Conservation (phyloP, 305 asterid species). For the Fraxinus xanthoxyloides region DNA sequence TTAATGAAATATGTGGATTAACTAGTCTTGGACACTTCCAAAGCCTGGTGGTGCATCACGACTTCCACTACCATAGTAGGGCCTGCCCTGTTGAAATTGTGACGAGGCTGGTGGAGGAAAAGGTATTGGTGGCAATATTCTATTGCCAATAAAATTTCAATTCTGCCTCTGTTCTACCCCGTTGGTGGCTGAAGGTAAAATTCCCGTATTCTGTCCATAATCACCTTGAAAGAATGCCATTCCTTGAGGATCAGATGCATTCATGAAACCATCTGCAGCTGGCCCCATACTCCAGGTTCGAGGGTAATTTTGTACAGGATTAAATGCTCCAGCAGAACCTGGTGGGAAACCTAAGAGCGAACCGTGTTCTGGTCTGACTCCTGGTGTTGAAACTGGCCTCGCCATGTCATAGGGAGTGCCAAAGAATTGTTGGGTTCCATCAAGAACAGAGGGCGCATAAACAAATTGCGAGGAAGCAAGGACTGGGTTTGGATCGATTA, state of each 20-base stretch:
- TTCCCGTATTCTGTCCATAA: slow-evolving; percentile 51
- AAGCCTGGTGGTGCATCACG: slow-evolving; percentile 61
- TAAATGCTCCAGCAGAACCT: slow-evolving; percentile 53
- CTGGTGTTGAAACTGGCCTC: slow-evolving; percentile 61
- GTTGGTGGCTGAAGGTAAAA: slow-evolving; percentile 39
- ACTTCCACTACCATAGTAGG: slow-evolving; percentile 48
- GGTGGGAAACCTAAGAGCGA: slow-evolving; percentile 61
- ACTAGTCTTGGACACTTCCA: slow-evolving; percentile 45
- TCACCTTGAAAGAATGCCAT: slow-evolving; percentile 23
- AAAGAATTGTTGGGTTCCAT: slow-evolving; percentile 64
- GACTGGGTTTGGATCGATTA: slow-evolving; percentile 39
- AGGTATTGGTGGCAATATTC: slow-evolving; percentile 51
- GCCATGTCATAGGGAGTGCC: slow-evolving; percentile 55
- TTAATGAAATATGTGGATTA: background rate
- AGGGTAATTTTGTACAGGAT: slow-evolving; percentile 56
- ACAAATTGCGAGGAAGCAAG: slow-evolving; percentile 60
- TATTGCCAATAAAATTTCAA: slow-evolving; percentile 49
- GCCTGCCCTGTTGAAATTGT: slow-evolving; percentile 47
- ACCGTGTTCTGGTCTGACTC: slow-evolving; percentile 60
- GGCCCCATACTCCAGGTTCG: slow-evolving; percentile 67
- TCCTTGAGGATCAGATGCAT: slow-evolving; percentile 29
- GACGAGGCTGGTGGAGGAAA: slow-evolving; percentile 37
- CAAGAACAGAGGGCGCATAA: slow-evolving; percentile 58
- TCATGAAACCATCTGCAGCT: slow-evolving; percentile 7
- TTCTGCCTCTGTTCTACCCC: slow-evolving; percentile 47